A percentile compares a stretch with the other conserved stretches of the same genome.
phyloP scores from a whole-genome alignment of 1,284 basidiomycete genomes.

The Rhodotorula sp. region DNA sequence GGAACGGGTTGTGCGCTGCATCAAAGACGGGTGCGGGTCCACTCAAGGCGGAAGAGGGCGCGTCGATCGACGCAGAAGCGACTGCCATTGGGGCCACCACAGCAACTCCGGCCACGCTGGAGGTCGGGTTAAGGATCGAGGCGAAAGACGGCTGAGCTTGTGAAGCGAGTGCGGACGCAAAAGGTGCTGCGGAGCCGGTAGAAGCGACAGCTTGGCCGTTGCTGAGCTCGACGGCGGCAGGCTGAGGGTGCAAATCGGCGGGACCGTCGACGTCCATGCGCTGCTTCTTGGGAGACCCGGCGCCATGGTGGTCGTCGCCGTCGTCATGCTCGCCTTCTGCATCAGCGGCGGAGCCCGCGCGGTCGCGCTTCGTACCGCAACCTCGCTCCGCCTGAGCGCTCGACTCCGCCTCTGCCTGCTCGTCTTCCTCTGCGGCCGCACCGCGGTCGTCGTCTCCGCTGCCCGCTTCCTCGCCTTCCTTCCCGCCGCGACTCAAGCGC shows the following conservation, averaged over 20 bases:
- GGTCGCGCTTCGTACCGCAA: conserved; percentile 17
- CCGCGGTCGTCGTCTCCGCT: conserved; percentile 62
- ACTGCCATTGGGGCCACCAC: conserved; percentile 31
- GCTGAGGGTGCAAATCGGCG: conserved; percentile 8
- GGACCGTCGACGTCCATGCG: conserved; percentile 13
- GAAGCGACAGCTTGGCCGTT: conserved; percentile 19
- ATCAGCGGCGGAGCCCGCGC: conserved; percentile 44
- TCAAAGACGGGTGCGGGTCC: background rate
- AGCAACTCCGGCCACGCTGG: background rate
- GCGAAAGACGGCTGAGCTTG: conserved; percentile 1
- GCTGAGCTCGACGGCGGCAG: background rate
- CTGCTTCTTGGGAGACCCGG: conserved; percentile 17
- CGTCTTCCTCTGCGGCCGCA: background rate
- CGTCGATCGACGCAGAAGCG: conserved; percentile 11
- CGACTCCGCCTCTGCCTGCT: background rate
- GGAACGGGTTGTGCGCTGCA: conserved; percentile 1
- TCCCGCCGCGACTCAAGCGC: conserved; percentile 6
- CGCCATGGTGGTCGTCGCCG: conserved; percentile 43
- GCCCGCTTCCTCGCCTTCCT: conserved; percentile 47
- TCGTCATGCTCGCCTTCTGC: conserved; percentile 33
- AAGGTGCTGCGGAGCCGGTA: background rate
- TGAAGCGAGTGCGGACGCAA: background rate
- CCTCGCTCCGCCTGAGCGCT: background rate
- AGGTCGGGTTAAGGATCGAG: conserved; percentile 33
- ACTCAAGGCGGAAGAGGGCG: conserved; percentile 8